These are phyloP conservation scores for Aspergillus flavus DNA, from an alignment of 2,329 filamentous ascomycete species.

Conservation along the genomic window DNA sequence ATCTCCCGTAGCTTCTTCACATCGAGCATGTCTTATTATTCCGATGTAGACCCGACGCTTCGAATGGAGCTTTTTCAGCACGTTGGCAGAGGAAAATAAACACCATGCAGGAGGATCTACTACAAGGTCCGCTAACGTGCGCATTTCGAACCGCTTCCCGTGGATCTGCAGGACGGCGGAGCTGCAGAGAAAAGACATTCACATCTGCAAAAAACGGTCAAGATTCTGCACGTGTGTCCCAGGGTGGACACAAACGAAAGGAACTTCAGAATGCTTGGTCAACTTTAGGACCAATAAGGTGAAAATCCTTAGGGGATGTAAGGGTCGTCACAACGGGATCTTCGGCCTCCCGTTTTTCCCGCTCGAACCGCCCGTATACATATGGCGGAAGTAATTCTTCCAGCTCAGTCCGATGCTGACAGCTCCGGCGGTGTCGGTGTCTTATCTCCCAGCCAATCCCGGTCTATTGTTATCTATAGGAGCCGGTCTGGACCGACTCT, in stretches of 20 bases:
- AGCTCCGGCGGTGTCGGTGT: neutral
- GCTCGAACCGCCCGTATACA: neutral
- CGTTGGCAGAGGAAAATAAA: neutral
- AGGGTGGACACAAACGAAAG: neutral
- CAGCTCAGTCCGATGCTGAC: neutral
- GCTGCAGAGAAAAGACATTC: neutral
- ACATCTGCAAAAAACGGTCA: neutral
- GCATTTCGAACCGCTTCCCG: neutral
- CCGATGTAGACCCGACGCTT: neutral
- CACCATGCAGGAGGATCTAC: neutral
- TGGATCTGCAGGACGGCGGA: neutral
- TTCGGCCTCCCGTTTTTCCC: neutral
- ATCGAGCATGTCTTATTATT: neutral
- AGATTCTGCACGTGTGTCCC: neutral
- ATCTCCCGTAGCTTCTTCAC: neutral
- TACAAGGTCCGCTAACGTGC: neutral
- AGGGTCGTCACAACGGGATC: neutral
- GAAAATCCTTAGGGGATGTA: neutral
- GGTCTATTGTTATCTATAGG: neutral
- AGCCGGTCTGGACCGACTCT: neutral
- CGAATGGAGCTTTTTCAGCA: neutral
- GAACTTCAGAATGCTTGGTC: neutral
- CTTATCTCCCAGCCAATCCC: neutral
- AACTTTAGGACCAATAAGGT: neutral
- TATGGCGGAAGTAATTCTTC: neutral